phyloP scores from a whole-genome alignment of 1,139 yeast species.

The Entelexis sorbosivorans region DNA sequence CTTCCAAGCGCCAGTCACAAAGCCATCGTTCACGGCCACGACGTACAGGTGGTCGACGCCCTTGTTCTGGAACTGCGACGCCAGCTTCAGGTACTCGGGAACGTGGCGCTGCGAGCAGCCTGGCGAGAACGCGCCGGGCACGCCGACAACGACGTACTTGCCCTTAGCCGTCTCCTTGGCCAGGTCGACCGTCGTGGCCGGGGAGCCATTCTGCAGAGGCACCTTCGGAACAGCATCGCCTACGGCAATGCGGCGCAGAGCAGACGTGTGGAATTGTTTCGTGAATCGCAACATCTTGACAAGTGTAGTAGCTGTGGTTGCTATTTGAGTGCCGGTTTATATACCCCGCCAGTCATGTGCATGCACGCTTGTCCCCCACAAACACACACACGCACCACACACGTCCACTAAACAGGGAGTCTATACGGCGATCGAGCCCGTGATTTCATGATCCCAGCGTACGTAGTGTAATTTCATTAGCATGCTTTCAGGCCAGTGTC shows the following conservation, averaged over 20 bases:
- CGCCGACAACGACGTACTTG: slow-evolving; percentile 59
- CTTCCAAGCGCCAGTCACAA: slow-evolving; percentile 75
- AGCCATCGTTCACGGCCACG: slow-evolving; percentile 75
- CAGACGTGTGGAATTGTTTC: slow-evolving; percentile 25
- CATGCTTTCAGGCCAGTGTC: no score
- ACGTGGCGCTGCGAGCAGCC: slow-evolving; percentile 71
- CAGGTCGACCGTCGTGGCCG: slow-evolving; percentile 53
- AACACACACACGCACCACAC: no score
- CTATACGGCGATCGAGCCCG: no score
- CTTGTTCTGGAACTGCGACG: slow-evolving; percentile 46
- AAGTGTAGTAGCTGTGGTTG: background rate
- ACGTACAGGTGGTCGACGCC: slow-evolving; percentile 53
- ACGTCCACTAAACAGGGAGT: no score
- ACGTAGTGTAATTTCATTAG: no score
- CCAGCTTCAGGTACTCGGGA: slow-evolving; percentile 57
- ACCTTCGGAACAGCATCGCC: slow-evolving; percentile 44
- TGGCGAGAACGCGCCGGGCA: slow-evolving; percentile 87
- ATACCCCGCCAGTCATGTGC: slow-evolving; percentile 3
- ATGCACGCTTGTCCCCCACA: no score
- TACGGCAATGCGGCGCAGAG: slow-evolving; percentile 26
- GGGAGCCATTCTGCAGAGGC: slow-evolving; percentile 50
- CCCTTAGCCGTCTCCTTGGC: slow-evolving; percentile 46
- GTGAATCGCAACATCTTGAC: slow-evolving; percentile 6
- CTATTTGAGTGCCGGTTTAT: background rate
- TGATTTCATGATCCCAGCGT: no score